Evolutionary conservation across 1,284 basidiomycete genomes (phyloP), one percentile per base, ranked within the genome.

Genomic region (Heterobasidion annosum): DNA sequence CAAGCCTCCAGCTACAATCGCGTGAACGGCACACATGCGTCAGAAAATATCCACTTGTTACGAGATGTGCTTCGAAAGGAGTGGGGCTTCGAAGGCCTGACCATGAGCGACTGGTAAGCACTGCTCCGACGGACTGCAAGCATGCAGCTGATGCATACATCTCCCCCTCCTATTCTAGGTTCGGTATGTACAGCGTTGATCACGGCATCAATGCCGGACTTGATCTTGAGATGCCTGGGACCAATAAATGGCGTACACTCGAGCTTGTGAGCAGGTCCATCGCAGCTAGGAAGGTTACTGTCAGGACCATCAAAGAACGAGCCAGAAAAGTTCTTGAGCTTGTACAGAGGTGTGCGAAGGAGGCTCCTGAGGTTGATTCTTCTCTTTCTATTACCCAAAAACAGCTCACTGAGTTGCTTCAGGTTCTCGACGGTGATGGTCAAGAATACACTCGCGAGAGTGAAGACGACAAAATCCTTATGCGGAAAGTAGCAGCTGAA

Each of bases 201-300:
- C 67, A 72, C 43, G 68, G 78, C 1, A 72, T 86, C 61, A 85
- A 85, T 59, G 85, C 84, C 3, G 81, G 82, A 0, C 67, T 87
- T 10, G 83, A 85, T 62, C 74, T 87, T 19, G 83, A 88, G 66
- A 86, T 87, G 83, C 83, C 83, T 3, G 83, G 82, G 3, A 77
- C 78, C 7, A 74, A 81, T 18, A 76, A 80, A 44, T 86, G 82
- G 84, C 74, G 85, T 53, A 81, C 77, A 1, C 67, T 71, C 3
- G 57, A 73, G 7, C 75, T 85, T 49, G 73, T 85, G 15, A 72
- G 75, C 32, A 81, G 83, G 50, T 74, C 70, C 48, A 69, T 88
- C 5, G 74, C 76, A 0, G 73, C 78, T 8, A 78, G 80, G 61
- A 87, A 87, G 65, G 64, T 88, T 34, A 65, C 73, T 8, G 58